Conservation (phyloP, 306 rosid genomes). For the Acacia acuminata region DNA sequence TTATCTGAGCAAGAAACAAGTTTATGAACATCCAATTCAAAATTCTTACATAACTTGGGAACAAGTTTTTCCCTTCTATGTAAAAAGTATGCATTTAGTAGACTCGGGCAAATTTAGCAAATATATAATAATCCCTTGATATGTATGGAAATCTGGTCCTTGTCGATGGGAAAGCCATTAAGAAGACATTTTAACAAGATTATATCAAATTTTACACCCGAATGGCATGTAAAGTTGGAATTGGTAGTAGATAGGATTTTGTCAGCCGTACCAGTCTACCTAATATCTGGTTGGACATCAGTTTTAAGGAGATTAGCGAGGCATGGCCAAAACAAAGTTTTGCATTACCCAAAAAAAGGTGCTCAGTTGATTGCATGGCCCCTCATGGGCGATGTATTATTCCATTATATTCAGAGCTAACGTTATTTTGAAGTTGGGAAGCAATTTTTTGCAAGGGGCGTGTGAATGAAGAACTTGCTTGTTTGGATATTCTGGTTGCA, state of each 20-base stretch:
- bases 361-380: neutral
- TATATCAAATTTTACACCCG: neutral
- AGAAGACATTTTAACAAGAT: neutral
- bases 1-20: neutral
- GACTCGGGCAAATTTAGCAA: neutral
- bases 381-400: neutral
- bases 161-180: neutral
- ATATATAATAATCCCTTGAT: neutral
- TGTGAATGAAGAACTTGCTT: neutral
- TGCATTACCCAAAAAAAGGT: neutral
- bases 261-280: neutral
- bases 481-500: neutral
- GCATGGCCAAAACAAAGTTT: neutral
- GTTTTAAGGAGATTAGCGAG: neutral
- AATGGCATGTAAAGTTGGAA: neutral
- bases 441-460: constrained; percentile 4
- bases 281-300: neutral
- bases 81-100: neutral
- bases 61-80: neutral
- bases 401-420: constrained; percentile 15
- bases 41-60: neutral
- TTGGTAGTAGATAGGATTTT: neutral
- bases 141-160: neutral
- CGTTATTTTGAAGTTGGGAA: constrained; percentile 3
- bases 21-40: neutral